These are phyloP conservation scores for Sarcomyxa edulis DNA, from an alignment of 768 basidiomycete genomes.

Conservation along the genomic window DNA sequence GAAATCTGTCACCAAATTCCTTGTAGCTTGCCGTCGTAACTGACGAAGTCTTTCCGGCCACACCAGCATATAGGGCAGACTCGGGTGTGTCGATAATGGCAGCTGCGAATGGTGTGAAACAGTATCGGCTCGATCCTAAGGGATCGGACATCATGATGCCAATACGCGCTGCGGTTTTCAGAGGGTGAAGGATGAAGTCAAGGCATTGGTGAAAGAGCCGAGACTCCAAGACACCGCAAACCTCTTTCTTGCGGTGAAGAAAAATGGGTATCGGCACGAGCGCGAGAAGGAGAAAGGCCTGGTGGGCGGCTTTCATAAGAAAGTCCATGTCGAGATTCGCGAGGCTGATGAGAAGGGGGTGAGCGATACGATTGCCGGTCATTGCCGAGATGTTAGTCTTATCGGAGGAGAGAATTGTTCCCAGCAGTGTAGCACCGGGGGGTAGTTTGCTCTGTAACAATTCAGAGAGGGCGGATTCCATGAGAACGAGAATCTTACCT, in stretches of 20 bases:
- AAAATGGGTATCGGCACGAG: constrained; percentile 19
- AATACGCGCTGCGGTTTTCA: constrained; percentile 12
- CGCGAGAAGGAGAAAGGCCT: constrained; percentile 13
- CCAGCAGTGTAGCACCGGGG: constrained; percentile 12
- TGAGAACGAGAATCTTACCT: constrained; percentile 7
- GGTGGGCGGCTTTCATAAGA: constrained; percentile 9
- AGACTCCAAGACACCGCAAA: constrained; percentile 10
- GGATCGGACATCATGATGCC: constrained; percentile 16
- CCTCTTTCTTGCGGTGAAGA: constrained; percentile 5
- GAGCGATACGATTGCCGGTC: constrained; percentile 9
- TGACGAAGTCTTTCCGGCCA: constrained; percentile 11
- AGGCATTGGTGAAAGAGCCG: constrained; percentile 12
- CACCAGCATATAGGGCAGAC: constrained; percentile 9
- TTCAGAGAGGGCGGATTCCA: background rate
- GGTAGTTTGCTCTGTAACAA: constrained; percentile 10
- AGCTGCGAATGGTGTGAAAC: constrained; percentile 13
- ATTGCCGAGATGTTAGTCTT: constrained; percentile 14
- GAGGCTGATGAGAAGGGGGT: constrained; percentile 11
- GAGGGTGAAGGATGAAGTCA: constrained; percentile 11
- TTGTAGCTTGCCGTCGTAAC: constrained; percentile 12
- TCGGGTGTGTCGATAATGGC: constrained; percentile 17
- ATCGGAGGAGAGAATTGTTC: constrained; percentile 13
- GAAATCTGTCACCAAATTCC: constrained; percentile 14
- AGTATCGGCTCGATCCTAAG: constrained; percentile 9
- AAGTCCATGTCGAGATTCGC: constrained; percentile 12